Percentiles rank a stretch among this genome's conserved stretches.
Evolutionary conservation across 495 filamentous ascomycete genomes (phyloP).

Genomic region (Amphirosellinia nigrospora): DNA sequence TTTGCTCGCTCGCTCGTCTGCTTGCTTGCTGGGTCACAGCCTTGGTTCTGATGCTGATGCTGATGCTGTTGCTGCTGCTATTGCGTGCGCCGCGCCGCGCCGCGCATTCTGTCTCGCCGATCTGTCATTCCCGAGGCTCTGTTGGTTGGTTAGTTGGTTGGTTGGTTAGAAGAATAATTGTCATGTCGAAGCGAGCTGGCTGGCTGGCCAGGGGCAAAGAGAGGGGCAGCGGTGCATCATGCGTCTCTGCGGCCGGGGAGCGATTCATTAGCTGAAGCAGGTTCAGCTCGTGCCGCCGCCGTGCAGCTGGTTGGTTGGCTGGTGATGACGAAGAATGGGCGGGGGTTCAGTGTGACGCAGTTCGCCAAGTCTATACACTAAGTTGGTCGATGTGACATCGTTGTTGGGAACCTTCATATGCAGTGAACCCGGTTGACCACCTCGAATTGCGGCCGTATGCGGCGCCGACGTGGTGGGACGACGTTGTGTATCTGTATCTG

Average conservation of each 20-base stretch:
- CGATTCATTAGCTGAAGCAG: conserved; percentile 13
- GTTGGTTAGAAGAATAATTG: conserved; percentile 24
- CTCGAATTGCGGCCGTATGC: conserved; percentile 23
- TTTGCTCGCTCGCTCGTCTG: neutral
- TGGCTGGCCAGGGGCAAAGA: conserved; percentile 1
- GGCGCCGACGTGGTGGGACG: conserved; percentile 16
- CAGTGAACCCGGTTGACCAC: conserved; percentile 1
- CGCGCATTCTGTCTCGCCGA: neutral
- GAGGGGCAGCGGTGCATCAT: conserved; percentile 16
- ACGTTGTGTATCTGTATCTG: conserved; percentile 19
- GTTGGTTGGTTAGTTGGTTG: too few species aligned
- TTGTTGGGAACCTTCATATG: neutral
- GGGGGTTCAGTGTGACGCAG: conserved; percentile 8
- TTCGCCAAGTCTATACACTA: conserved; percentile 16
- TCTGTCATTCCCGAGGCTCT: conserved; percentile 22
- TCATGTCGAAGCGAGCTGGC: conserved; percentile 24
- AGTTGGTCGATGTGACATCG: neutral
- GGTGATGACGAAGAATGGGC: conserved; percentile 10
- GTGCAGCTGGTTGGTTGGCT: conserved; percentile 11
- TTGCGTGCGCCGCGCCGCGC: neutral
- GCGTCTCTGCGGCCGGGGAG: conserved; percentile 20
- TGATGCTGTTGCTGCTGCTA: too few species aligned
- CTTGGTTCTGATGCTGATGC: too few species aligned
- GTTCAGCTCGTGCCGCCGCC: conserved; percentile 24
- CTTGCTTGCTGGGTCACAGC: conserved; percentile 1